Evolutionary conservation across 176 grass and related monocot genomes (phyloP), one percentile per base, ranked within the genome.

Genomic region (Urochloa ruziziensis): DNA sequence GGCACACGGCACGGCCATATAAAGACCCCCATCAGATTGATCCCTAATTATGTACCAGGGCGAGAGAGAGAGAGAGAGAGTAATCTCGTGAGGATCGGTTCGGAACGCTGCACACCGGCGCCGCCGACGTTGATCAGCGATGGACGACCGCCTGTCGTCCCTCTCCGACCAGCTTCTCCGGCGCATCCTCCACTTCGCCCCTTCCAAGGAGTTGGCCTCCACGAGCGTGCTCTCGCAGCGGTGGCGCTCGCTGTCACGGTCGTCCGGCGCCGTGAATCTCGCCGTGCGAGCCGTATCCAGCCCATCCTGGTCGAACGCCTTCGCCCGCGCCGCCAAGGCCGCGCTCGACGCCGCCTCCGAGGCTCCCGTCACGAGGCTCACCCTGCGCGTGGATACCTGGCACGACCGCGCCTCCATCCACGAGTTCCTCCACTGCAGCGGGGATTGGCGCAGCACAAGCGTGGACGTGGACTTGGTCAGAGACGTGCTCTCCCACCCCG

Each of bases 371-470:
- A 47, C 68, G 24, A 71, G 68, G 68, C 68, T 71, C 68, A 47
- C 68, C 40, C 0, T 71, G n/a, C n/a, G 4, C 4, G 1, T 47
- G 24, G 24, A 71, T n/a, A n/a, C n/a, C n/a, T n/a, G n/a, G n/a
- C n/a, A n/a, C n/a, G 9, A n/a, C 34, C 1, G 15, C 25, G 5
- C 0, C 8, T 0, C 3, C 3, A 1, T 11, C 34, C 0, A 14
- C 27, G 5, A 4, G 10, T 68, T 68, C 64, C 34, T 67, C 0
- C 7, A 11, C 19, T 3, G 8, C 9, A 0, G 34, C 2, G 1
- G 33, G 17, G 48, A 5, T 6, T 17, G 48, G 16, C n/a, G n/a
- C n/a, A 5, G 4, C 16, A 6, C 16, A 1, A n/a, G n/a, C n/a
- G n/a, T n/a, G n/a, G 0, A 6, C 17, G 1, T 5, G 0, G 65